These are phyloP conservation scores for Miscanthus lutarioriparius DNA, from an alignment of 176 grass and related monocot species.

Conservation along the genomic window DNA sequence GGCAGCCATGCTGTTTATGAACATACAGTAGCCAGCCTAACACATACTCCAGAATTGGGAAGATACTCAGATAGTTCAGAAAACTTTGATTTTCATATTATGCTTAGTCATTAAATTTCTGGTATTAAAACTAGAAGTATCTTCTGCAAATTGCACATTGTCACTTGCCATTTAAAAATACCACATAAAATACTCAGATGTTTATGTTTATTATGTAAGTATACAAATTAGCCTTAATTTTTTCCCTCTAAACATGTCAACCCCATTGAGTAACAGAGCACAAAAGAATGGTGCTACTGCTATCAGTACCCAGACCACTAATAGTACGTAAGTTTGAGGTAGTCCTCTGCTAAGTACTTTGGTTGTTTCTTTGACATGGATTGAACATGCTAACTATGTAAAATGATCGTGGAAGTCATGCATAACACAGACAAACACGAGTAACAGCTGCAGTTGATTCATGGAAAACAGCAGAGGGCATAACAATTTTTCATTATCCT, in stretches of 20 bases:
- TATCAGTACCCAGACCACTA: not conserved
- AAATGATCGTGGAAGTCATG: conserved; percentile 4
- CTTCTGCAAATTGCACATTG: not conserved
- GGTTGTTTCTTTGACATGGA: conserved; percentile 16
- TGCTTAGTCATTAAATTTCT: not conserved
- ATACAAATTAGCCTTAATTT: not conserved
- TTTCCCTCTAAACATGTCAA: not conserved
- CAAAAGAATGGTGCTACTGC: not conserved
- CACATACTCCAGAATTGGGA: not conserved
- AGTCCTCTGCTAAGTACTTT: not conserved
- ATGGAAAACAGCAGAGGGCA: not conserved
- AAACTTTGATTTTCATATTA: not conserved
- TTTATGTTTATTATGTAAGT: not conserved
- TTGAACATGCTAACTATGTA: not conserved
- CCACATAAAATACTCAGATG: not conserved
- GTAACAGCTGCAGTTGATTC: not conserved
- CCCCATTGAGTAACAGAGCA: not conserved
- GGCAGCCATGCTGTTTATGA: not conserved
- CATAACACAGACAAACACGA: not conserved
- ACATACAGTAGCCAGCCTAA: not conserved
- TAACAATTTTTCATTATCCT: conserved; percentile 17
- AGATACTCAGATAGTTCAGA: not conserved
- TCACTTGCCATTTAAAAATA: not conserved
- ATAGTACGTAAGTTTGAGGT: not conserved
- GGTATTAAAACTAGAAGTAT: not conserved